phyloP scores from a whole-genome alignment of 305 asterid genomes.

The Fraxinus xanthoxyloides region DNA sequence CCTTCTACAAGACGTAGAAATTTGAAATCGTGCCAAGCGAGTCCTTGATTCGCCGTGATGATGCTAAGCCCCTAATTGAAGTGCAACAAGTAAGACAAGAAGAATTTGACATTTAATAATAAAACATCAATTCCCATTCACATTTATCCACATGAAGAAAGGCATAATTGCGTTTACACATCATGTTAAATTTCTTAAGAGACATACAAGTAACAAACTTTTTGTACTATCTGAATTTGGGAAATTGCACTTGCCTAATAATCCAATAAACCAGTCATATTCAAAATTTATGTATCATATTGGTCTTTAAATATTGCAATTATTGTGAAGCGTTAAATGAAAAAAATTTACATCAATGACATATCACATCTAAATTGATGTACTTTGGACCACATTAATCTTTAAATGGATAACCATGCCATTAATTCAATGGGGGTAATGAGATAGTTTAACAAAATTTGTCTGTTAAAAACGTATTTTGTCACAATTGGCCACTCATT shows the following conservation, averaged over 20 bases:
- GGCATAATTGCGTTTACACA: conserved; percentile 14
- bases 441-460: neutral
- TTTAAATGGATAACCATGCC: neutral
- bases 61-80: neutral
- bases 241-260: conserved; percentile 30
- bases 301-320: conserved; percentile 16
- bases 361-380: neutral
- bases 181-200: conserved; percentile 18
- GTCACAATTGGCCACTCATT: neutral
- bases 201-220: conserved; percentile 13
- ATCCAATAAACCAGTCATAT: conserved; percentile 39
- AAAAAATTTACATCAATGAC: neutral
- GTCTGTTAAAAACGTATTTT: neutral
- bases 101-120: neutral
- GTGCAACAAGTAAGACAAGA: neutral
- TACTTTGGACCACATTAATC: neutral
- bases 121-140: neutral
- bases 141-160: neutral
- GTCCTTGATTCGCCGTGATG: neutral
- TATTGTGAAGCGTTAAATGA: neutral
- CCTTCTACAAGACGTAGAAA: neutral
- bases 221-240: conserved; percentile 3
- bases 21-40: neutral
- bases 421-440: neutral
- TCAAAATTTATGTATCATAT: conserved; percentile 25